Evolutionary conservation across 768 basidiomycete genomes (phyloP), one percentile per base, ranked within the genome.

Genomic region (Candolleomyces aberdarensis): DNA sequence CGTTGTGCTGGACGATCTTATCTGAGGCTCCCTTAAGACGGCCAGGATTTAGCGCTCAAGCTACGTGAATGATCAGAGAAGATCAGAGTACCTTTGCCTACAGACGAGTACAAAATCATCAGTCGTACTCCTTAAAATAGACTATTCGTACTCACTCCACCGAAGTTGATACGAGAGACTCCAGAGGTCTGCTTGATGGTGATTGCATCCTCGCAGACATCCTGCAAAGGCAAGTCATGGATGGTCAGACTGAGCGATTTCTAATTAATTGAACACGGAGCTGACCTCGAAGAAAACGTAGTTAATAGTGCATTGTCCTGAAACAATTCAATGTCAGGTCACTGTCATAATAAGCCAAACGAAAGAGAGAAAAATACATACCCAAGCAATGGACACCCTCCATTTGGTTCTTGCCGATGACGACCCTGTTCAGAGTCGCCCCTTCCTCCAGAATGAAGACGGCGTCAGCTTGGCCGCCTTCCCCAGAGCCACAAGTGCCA

Each of bases 331-430:
- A 58, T 29, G 26, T 41, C n/a, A 60, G 22, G 32, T 13, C 14
- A 14, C 22, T 0, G 7, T 26, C 13, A 3, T 8, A 32, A 13
- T 29, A 19, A 7, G 7, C 20, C 8, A 3, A 31, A 32, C 6
- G 32, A 22, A 2, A 1, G 5, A 22, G 9, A 47, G 29, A 5
- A 14, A 9, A 60, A 31, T 10, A 46, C 65, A 17, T 59, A 75
- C 75, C 74, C 55, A 76, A 71, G 64, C 76, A 78, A 60, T 78
- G 76, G 49, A 77, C 67, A 50, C 77, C 77, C 56, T 79, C 78
- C 47, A 74, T 67, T 59, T 78, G 78, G 66, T 78, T 75, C 29
- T 73, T 67, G 3, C 78, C 78, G 57, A 79, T 78, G 20, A 72
- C 69, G 41, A 79, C 77, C 22, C 70, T 71, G 56, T 74, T 77